Evolutionary conservation across 441 rosid genomes (phyloP), one percentile per base, ranked within the genome.

Genomic region (Pelargonium cotyledonis): DNA sequence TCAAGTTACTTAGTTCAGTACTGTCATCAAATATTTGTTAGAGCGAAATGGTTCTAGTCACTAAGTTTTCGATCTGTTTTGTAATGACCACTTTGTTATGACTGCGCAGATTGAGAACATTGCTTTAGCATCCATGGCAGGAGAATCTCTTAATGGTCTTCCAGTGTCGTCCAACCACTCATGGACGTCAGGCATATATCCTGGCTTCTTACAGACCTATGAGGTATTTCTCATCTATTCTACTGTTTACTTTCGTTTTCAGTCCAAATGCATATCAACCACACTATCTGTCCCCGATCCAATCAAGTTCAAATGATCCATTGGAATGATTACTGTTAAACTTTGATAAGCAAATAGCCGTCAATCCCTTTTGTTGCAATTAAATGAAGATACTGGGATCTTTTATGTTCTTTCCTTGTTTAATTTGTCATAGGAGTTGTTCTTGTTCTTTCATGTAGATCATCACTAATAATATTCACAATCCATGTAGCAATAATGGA

Each of bases 71-170:
- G 61, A 58, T 41, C 40, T 51, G 63, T 46, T 44, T 29, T 47
- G 14, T 11, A n/a, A 14, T 15, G 26, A 21, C 55, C 29, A 7
- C 44, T 16, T n/a, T 11, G 51, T 58, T 40, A 14, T 12, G 40
- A 1, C 15, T 72, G 38, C 10, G 64, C 81, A 85, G 88, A 72
- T 78, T 26, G 78, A 67, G 47, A 68, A 68, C 61, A 41, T 76
- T 71, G 64, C 65, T 46, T 61, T 69, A 35, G 67, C 72, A 4
- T 72, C 80, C 21, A 23, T 23, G 26, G 26, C 26, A 68, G 65
- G 63, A 63, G 75, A 70, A 58, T 74, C 64, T n/a, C 69, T 35
- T 29, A 64, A 53, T 15, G 51, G 66, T 3, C 29, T 67, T 0
- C 46, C 77, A 11, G 57, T 72, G 23, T 69, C 66, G 19, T 60